These are phyloP conservation scores for Fusarium sp. DNA, from an alignment of 2,329 filamentous ascomycete species.

Conservation along the genomic window DNA sequence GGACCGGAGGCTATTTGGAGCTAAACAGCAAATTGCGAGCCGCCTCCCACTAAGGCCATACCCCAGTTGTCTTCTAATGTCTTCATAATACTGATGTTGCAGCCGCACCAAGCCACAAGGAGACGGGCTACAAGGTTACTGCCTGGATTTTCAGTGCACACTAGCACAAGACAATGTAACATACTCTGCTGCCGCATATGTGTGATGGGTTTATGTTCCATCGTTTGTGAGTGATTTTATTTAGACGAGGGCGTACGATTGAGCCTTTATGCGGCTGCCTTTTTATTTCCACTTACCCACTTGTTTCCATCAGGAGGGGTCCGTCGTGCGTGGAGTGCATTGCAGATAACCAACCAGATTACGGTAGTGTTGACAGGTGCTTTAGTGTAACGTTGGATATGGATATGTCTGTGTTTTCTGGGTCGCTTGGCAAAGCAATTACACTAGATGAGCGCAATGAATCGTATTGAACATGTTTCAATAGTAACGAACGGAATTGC, in stretches of 20 bases:
- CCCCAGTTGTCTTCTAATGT: neutral
- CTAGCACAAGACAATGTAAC: neutral
- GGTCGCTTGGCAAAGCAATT: neutral
- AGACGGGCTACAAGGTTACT: neutral
- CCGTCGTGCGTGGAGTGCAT: no score
- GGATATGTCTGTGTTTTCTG: neutral
- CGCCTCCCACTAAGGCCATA: no score
- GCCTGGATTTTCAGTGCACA: slow-evolving; percentile 1
- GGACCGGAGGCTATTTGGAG: neutral
- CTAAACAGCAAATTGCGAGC: neutral
- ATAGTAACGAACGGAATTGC: neutral
- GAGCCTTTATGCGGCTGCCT: neutral
- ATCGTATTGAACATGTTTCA: neutral
- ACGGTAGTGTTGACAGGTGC: neutral
- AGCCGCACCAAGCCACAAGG: neutral
- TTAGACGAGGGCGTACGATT: neutral
- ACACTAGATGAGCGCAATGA: neutral
- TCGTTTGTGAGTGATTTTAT: slow-evolving; percentile 9
- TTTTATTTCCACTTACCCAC: neutral
- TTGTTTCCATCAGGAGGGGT: neutral
- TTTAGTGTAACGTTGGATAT: neutral
- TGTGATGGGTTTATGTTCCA: neutral
- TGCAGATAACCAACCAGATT: neutral
- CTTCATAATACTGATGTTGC: neutral
- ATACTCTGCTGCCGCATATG: neutral